Conservation (phyloP, 2,329 filamentous ascomycete species). For the Colletotrichum eleusines region DNA sequence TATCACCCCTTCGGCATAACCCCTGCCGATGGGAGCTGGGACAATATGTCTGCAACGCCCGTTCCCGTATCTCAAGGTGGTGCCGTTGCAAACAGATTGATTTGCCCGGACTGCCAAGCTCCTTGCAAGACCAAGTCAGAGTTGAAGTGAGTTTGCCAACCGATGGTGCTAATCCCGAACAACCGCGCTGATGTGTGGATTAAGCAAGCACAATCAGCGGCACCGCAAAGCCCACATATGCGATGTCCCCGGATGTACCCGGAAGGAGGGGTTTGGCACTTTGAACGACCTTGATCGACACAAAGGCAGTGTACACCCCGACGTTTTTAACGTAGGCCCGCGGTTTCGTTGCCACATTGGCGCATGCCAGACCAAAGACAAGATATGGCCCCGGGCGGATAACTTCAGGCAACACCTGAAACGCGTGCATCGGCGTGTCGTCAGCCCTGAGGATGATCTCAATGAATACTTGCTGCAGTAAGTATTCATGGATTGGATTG, state of each 20-base stretch:
- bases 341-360: conserved; percentile 71
- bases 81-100: conserved; percentile 42
- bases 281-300: conserved; percentile 86
- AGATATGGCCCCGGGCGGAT: conserved; percentile 84
- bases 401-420: conserved; percentile 87
- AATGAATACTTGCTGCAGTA: conserved; percentile 51
- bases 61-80: conserved; percentile 30
- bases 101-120: conserved; percentile 56
- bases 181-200: conserved; percentile 44
- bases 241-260: conserved; percentile 65
- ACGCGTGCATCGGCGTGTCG: conserved; percentile 69
- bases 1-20: conserved; percentile 43
- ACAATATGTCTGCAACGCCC: background rate
- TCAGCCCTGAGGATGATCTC: conserved; percentile 55
- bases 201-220: conserved; percentile 79
- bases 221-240: conserved; percentile 79
- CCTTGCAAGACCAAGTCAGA: conserved; percentile 65
- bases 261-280: conserved; percentile 79
- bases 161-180: background rate
- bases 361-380: conserved; percentile 70
- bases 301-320: conserved; percentile 75
- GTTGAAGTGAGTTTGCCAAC: conserved; percentile 60
- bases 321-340: conserved; percentile 59
- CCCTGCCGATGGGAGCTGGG: background rate
- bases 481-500: conserved; percentile 8